Evolutionary conservation across 352 stramenopile species (phyloP).

Genomic region (Peronospora destructor): DNA sequence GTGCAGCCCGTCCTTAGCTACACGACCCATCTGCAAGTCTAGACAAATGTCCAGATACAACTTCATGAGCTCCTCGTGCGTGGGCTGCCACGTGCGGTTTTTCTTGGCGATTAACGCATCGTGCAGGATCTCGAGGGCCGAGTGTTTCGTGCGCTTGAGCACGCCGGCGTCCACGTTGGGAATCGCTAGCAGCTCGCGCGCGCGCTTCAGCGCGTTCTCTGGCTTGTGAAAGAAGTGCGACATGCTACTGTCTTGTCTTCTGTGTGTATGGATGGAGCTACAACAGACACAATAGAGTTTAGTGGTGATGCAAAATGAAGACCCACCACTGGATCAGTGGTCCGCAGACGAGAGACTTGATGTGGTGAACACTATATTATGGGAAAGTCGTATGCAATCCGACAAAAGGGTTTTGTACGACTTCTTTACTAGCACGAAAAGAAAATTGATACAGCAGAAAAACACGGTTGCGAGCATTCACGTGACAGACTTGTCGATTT

Average conservation of each 20-base stretch:
- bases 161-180: slow-evolving; percentile 63
- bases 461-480: too few species aligned
- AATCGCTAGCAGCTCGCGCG: slow-evolving; percentile 79
- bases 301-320: too few species aligned
- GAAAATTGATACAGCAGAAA: too few species aligned
- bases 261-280: not conserved
- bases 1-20: slow-evolving; percentile 97
- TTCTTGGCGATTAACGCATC: slow-evolving; percentile 92
- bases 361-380: too few species aligned
- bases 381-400: too few species aligned
- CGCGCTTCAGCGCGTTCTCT: slow-evolving; percentile 88
- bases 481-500: too few species aligned
- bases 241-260: slow-evolving; percentile 30
- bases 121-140: slow-evolving; percentile 85
- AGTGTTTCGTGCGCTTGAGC: slow-evolving; percentile 73
- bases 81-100: slow-evolving; percentile 94
- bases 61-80: slow-evolving; percentile 96
- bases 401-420: too few species aligned
- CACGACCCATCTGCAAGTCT: slow-evolving; percentile 87
- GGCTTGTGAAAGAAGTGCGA: slow-evolving; percentile 87
- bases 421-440: too few species aligned
- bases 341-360: too few species aligned
- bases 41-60: slow-evolving; percentile 96
- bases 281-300: too few species aligned
- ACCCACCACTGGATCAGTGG: too few species aligned